Conservation (phyloP, 768 basidiomycete species). For the Daedaleopsis nitida region DNA sequence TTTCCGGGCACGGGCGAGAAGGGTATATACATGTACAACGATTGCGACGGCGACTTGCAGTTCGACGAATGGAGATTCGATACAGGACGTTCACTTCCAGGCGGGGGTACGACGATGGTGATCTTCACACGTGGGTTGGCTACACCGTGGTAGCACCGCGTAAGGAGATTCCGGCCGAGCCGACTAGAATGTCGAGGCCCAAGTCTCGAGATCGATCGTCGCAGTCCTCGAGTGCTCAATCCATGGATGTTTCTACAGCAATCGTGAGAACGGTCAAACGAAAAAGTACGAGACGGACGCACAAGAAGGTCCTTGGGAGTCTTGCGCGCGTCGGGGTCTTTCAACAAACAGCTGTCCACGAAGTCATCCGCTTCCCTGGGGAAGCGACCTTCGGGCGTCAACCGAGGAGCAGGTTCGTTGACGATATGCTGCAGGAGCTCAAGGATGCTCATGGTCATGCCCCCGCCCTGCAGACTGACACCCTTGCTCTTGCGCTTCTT, state of each 20-base stretch:
- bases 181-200: conserved; percentile 71
- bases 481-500: conserved; percentile 89
- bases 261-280: not conserved
- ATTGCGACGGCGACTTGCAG: not conserved
- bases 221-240: conserved; percentile 62
- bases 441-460: conserved; percentile 97
- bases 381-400: conserved; percentile 75
- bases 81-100: not conserved
- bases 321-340: conserved; percentile 82
- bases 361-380: conserved; percentile 79
- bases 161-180: conserved; percentile 22
- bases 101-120: not conserved
- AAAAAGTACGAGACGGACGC: conserved; percentile 30
- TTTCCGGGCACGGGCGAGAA: not conserved
- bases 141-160: not conserved
- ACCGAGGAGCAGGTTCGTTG: conserved; percentile 92
- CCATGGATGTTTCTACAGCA: conserved; percentile 69
- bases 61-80: not conserved
- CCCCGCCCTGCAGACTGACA: conserved; percentile 90
- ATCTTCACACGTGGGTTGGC: conserved; percentile 7
- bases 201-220: conserved; percentile 72
- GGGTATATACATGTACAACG: conserved; percentile 22
- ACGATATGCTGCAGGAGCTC: conserved; percentile 98
- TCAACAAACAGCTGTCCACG: conserved; percentile 86
- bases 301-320: conserved; percentile 90